Conservation (phyloP, 345 rosid genomes). For the Populus simonii region DNA sequence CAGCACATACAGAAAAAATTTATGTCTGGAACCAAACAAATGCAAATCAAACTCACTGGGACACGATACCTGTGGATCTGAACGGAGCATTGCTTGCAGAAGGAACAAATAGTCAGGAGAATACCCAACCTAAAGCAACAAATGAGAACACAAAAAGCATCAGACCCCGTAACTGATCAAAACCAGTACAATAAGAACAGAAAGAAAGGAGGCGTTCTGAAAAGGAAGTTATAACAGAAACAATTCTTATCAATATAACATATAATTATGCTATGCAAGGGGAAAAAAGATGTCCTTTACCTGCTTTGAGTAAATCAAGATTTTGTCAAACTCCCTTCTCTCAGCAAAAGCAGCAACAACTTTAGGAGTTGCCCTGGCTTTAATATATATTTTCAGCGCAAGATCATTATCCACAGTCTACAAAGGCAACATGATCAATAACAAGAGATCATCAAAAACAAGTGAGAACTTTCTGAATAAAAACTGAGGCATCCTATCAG, state of each 20-base stretch:
- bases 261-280: background rate
- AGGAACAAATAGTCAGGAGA: slow-evolving; percentile 97
- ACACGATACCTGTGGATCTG: slow-evolving; percentile 84
- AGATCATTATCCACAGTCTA: slow-evolving; percentile 99
- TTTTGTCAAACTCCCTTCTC: slow-evolving; percentile 94
- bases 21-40: background rate
- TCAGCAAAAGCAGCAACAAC: slow-evolving; percentile 99
- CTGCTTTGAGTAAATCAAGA: slow-evolving; percentile 90
- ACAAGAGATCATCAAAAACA: background rate
- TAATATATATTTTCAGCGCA: slow-evolving; percentile 88
- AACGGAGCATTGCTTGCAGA: slow-evolving; percentile 94
- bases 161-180: background rate
- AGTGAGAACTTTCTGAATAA: background rate
- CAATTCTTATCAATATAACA: background rate
- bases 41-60: background rate
- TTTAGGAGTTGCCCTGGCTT: slow-evolving; percentile 95
- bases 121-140: slow-evolving; percentile 71
- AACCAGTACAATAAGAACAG: background rate
- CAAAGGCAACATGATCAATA: slow-evolving; percentile 12
- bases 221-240: background rate
- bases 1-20: background rate
- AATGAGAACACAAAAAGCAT: background rate
- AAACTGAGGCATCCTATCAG: background rate
- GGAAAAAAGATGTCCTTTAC: slow-evolving; percentile 30
- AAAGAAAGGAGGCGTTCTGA: background rate